phyloP scores from a whole-genome alignment of 371 early-diverging fungal species.

The Rhizomucor miehei region DNA sequence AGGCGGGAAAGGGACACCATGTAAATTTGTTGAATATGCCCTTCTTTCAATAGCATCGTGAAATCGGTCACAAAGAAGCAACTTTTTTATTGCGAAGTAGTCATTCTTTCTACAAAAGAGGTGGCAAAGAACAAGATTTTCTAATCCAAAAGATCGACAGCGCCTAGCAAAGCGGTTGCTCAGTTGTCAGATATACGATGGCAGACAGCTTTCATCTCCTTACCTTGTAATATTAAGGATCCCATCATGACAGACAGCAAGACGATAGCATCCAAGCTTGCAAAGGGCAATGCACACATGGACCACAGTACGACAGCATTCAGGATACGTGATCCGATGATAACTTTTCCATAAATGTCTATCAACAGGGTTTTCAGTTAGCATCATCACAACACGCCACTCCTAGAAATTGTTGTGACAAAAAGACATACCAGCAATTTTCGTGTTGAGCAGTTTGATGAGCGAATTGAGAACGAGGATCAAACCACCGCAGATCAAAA shows the following conservation, averaged over 20 bases:
- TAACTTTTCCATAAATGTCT: slow-evolving; percentile 47
- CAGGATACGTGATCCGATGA: slow-evolving; percentile 38
- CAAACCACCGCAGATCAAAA: slow-evolving; percentile 44
- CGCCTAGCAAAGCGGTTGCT: not conserved
- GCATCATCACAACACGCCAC: not conserved
- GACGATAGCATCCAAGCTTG: slow-evolving; percentile 38
- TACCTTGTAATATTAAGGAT: slow-evolving; percentile 44
- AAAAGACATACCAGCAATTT: slow-evolving; percentile 27
- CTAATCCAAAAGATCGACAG: slow-evolving; percentile 19
- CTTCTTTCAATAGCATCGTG: too few relatives aligned
- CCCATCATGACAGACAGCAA: slow-evolving; percentile 40
- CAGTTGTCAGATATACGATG: not conserved
- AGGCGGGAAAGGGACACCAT: too few relatives aligned
- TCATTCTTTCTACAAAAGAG: too few relatives aligned
- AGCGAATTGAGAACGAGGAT: slow-evolving; percentile 43
- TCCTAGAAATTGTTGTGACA: not conserved
- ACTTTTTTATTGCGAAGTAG: too few relatives aligned
- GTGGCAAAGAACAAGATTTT: too few relatives aligned
- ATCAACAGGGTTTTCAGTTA: not conserved
- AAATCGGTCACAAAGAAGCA: too few relatives aligned
- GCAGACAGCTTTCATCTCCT: not conserved
- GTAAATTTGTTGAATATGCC: too few relatives aligned
- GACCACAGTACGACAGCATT: slow-evolving; percentile 43
- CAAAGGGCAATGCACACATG: slow-evolving; percentile 49
- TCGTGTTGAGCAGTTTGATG: slow-evolving; percentile 49